Evolutionary conservation across 169 alveolate genomes (phyloP).

Genomic region (Eimeria tenella): DNA sequence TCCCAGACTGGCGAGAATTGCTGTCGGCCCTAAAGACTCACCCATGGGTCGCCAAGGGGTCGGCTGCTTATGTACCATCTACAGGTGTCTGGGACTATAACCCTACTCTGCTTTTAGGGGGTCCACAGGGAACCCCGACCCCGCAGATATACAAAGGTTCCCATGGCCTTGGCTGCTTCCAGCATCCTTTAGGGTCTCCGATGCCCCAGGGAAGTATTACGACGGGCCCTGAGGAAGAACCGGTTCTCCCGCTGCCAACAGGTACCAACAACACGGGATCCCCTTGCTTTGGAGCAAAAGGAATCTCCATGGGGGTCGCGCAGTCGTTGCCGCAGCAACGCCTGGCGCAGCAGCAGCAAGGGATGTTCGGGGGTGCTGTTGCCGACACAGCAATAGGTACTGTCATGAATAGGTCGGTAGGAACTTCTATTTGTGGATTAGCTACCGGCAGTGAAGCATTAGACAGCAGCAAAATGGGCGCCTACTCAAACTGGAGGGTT

Average conservation of each 20-base stretch:
- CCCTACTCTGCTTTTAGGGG: neutral
- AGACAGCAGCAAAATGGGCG: neutral
- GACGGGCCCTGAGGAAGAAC: neutral
- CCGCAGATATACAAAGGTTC: neutral
- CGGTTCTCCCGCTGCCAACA: neutral
- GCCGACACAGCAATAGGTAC: neutral
- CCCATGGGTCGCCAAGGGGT: slow-evolving; percentile 38
- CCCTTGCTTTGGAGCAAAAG: neutral
- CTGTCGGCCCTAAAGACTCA: neutral
- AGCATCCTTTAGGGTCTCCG: neutral
- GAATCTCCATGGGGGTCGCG: neutral
- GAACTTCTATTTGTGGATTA: neutral
- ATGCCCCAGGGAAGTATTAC: neutral
- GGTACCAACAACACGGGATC: neutral
- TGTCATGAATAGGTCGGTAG: neutral
- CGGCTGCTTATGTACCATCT: neutral
- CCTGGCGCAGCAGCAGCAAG: slow-evolving; percentile 5
- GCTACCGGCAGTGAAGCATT: neutral
- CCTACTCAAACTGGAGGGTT: no score
- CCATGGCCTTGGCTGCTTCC: neutral
- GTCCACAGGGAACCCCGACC: neutral
- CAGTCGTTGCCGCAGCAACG: neutral
- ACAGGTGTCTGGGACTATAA: slow-evolving; percentile 22
- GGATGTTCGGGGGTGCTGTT: neutral
- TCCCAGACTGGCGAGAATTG: neutral